Evolutionary conservation across 495 filamentous ascomycete genomes (phyloP), one percentile per base, ranked within the genome.

Genomic region (Aspergillus sclerotioniger): DNA sequence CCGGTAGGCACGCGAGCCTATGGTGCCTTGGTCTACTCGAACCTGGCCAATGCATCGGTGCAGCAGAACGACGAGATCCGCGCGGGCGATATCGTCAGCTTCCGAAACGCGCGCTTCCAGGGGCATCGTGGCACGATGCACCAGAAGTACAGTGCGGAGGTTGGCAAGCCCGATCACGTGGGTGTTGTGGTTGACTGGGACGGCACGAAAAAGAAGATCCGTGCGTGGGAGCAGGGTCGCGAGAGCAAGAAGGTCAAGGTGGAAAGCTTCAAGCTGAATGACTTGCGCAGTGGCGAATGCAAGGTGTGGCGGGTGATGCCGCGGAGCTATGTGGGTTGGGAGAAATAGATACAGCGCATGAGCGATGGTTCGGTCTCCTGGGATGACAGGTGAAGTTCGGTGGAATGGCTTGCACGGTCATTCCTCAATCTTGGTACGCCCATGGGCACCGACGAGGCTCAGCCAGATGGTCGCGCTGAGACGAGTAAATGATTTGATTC

Each of bases 131-230:
- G 94, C 3, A 83, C 91, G 9, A 90, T 98, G 88, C 92, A 96
- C 65, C 87, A 89, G 61, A 98, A 98, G 73, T 98, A 98, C 67
- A 86, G 76, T 52, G 74, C 83, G 35, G 94, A 98, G 59, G 90
- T 96, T 0, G 94, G 94, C 48, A 91, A 89, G 65, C 89, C 90
- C 4, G 93, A 96, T 63, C 94, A 98, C 71, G 94, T 98, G 1
- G 95, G 82, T 3, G 78, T 98, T n/a, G 92, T 98, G n/a, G 82
- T 91, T 10, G 94, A 98, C 68, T 98, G 94, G 94, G 94, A 98
- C 70, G 94, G 94, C 31, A 96, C 91, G 25, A 96, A 97, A 81
- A 97, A 96, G 84, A 96, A 96, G 81, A 87, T 98, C 35, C 77
- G 92, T 39, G 92, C 87, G 0, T 98, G 90, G 89, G 94, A 98